Evolutionary conservation across 2,329 filamentous ascomycete genomes (phyloP), one percentile per base, ranked within the genome.

Genomic region (Pseudogymnoascus sp.): DNA sequence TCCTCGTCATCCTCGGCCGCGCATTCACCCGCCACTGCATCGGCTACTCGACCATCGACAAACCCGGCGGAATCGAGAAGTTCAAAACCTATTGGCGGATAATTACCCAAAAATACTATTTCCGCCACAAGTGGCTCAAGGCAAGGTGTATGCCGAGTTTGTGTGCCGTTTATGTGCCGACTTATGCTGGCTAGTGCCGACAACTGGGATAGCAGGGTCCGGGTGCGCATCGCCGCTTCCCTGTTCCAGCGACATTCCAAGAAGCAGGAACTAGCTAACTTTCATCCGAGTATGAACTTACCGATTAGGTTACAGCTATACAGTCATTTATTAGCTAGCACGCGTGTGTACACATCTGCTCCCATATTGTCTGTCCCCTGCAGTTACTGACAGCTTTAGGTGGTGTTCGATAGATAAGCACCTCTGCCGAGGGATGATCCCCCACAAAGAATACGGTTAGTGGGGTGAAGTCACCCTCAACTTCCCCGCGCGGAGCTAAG

Each of bases 11-110:
- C 5, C 79, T 97, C 0, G 81, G 80, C 7, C 80, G 79, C 8
- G 93, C 92, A 0, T 87, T 97, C 59, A 71, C 74, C 1, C 80
- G 81, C 3, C 90, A 91, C 74, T 83, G 84, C 58, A 93, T 99
- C 65, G 86, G 87, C 0, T 87, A 81, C 68, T 84, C 86, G 7
- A 86, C 85, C 3, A 88, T 97, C 62, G 85, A 89, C 63, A 82
- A 83, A 12, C 78, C 81, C 10, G 77, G 84, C 63, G 91, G 91
- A 8, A 88, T 93, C 65, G 79, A 85, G 35, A 83, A 77, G 5
- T 99, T 97, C 79, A 91, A 89, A 68, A 79, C 85, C 21, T 48
- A 48, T 48, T 48, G 42, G 42, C 7, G 42, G 42, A 48, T 48
- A 48, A 48, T 48, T 29, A 15, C 42, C 15, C 8, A 2, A 5